Evolutionary conservation across 495 filamentous ascomycete species (phyloP), one percentile per base, ranked within the genome.

Genomic region (Aspergillus ellipticus): DNA sequence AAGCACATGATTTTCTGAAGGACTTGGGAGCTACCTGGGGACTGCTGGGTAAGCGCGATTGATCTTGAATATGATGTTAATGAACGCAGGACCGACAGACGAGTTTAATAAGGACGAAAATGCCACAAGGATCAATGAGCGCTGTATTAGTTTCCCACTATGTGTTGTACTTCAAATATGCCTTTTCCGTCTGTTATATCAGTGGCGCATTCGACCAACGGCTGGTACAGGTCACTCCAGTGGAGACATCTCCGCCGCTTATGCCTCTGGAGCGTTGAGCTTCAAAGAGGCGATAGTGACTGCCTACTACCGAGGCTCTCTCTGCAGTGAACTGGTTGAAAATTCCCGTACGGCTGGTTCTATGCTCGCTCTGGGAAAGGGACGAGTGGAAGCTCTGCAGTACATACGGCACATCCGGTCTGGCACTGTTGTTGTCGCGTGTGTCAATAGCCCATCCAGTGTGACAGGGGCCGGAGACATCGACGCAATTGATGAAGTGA

Each of bases 241-340:
- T 0, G 82, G 82, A 9, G 82, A 85, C 61, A 82, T 85, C 19
- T 79, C 71, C 1, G 81, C 81, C 9, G 82, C 82, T 0, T 85
- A 82, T 57, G 76, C 75, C 15, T 76, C 79, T 15, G 80, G 75
- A 2, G 63, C 63, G 6, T 45, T 83, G 15, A 61, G 64, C 0
- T 65, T 68, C 11, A 56, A 62, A 29, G 74, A 74, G 46, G 79
- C 60, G n/a, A 46, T 53, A 17, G 7, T 15, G 9, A 62, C 75
- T 33, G 74, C 76, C 35, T 59, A 53, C 7, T 48, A 53, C 46
- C 64, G 58, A 21, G 43, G 54, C 1, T n/a, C 9, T 21, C 10
- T 46, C 5, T 6, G 19, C 2, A 46, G 20, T 11, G 19, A 21
- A 19, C 24, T 9, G 6, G 19, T 10, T 2, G 6, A 46, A 22